Evolutionary conservation across 1,284 basidiomycete species (phyloP).

Genomic region (Mrakiaceae sp.): DNA sequence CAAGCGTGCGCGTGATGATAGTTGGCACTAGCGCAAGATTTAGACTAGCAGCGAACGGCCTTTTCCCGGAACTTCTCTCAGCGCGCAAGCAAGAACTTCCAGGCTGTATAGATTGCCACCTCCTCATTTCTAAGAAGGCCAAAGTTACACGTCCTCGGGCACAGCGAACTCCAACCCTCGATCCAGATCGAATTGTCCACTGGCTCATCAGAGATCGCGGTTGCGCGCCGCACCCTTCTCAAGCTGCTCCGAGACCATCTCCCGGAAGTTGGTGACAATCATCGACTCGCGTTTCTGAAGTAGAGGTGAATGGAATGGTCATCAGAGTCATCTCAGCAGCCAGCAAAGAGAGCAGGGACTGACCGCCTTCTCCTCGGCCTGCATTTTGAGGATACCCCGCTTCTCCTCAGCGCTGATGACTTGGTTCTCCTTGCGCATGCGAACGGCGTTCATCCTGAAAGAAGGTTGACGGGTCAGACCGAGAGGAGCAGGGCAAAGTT

Average conservation of each 20-base stretch:
- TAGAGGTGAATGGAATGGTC: neutral
- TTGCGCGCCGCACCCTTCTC: conserved; percentile 12
- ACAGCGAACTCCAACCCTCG: too few species aligned
- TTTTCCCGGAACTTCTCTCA: too few species aligned
- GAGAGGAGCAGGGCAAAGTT: neutral
- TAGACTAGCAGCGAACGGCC: too few species aligned
- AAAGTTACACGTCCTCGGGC: too few species aligned
- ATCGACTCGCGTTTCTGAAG: conserved; percentile 14
- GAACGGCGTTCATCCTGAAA: conserved; percentile 89
- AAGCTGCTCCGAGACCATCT: conserved; percentile 16
- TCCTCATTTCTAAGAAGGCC: too few species aligned
- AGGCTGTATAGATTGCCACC: too few species aligned
- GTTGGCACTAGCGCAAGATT: too few species aligned
- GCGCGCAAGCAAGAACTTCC: too few species aligned
- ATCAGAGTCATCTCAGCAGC: neutral
- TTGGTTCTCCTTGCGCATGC: conserved; percentile 97
- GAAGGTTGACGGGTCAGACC: neutral
- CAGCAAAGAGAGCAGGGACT: neutral
- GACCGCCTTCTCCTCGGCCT: conserved; percentile 16
- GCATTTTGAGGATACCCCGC: conserved; percentile 21
- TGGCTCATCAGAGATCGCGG: neutral
- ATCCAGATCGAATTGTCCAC: too few species aligned
- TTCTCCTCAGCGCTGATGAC: conserved; percentile 98
- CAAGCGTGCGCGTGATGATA: too few species aligned
- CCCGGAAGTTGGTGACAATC: conserved; percentile 17